Base-by-base conservation (phyloP, 2,329 filamentous ascomycete species). In the Hypomyces rosellus region DNA sequence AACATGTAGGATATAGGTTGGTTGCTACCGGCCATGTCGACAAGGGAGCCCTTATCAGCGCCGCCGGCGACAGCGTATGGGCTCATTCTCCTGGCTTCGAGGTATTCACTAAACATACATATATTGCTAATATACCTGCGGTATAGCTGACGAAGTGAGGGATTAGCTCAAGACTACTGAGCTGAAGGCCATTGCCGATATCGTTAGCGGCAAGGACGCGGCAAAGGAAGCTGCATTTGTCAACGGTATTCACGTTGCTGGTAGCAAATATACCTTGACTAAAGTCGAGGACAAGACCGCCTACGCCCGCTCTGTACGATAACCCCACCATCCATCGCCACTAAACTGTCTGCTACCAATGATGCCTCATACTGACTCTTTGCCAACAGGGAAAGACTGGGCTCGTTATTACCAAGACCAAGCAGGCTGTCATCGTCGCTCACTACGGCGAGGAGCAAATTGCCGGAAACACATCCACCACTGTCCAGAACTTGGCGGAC, bases 41-140 rank as follows among this genome's bases (percentile, higher is more conserved):
- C 75, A 85, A 89, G 75, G 90, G 80, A 63, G 87, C 88, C 66
- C 90, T 96, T 69, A 83, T 93, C 76, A 90, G 86, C 71, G 74
- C 73, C 57, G 86, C 86, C 60, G 88, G 89, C 62, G 87, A 88
- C 72, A 89, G 85, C 67, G 78, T 82, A 61, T 95, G 89, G 89
- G 89, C 89, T 54, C 68, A 76, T 39, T 84, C 83, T 25, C 18
- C 79, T 48, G 80, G 77, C 59, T 95, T 96, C 75, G 74, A 77
- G 66, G 89, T 96, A 85, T 69, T 73, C 66, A 52, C 53, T 44
- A 48, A 46, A 18, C 34, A 22, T 39, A 42, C 18, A 47, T 30
- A 2, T 30, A 30, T 11, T 11, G 25, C 25, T 30, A 30, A 30
- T 30, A 30, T 11, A 8, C 2, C 9, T 30, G 25, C 25, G 25